Base-by-base conservation (phyloP, 1,284 basidiomycete genomes). In the Mycosarcoma mackinlayi region DNA sequence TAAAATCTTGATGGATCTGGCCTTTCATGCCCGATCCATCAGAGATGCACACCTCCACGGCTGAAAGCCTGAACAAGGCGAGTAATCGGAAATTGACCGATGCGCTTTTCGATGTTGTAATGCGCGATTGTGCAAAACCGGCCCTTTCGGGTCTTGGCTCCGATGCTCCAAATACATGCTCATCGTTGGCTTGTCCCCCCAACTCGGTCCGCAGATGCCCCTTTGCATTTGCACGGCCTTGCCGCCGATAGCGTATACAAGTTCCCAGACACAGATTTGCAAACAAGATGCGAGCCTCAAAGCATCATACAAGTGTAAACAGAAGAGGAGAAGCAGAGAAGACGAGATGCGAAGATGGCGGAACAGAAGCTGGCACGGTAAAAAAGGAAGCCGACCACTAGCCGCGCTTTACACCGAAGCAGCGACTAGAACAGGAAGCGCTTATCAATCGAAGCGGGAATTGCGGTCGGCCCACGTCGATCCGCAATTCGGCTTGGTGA, bases 381-480 rank as follows among this genome's bases (percentile, higher is more conserved):
- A 19, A 39, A 23, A 39, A 8, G 30, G 30, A 31, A 39, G 37
- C 37, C 18, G 19, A 39, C 18, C 13, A 16, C 14, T 7, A 11
- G 13, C 34, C 34, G 34, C 18, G 37, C 19, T 39, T 23, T n/a
- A 39, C 37, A 35, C 34, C 34, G 34, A 35, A 35, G 34, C 11
- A 14, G n/a, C n/a, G 9, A 19, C 16, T 14, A 16, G 19, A n/a
- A 14, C 16, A 28, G 21, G 18, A 13, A 8, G 48, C 48, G 48
- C 48, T 40, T 50, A 40, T 40, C 48, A 50, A 19, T 13, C 27
- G 3, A 25, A n/a, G 21, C 35, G 37, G 47, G 13, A 21, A 39
- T 13, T 21, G 25, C 11, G 11, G 19, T 23, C 59, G 52, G 52
- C 41, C 52, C 59, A 62, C 59, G 59, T 38, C 59, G 59, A 62